A percentile compares a stretch with the other conserved stretches of the same genome.
Conservation (phyloP, 1,284 basidiomycete species). For the Apiotrichum veenhuisii region DNA sequence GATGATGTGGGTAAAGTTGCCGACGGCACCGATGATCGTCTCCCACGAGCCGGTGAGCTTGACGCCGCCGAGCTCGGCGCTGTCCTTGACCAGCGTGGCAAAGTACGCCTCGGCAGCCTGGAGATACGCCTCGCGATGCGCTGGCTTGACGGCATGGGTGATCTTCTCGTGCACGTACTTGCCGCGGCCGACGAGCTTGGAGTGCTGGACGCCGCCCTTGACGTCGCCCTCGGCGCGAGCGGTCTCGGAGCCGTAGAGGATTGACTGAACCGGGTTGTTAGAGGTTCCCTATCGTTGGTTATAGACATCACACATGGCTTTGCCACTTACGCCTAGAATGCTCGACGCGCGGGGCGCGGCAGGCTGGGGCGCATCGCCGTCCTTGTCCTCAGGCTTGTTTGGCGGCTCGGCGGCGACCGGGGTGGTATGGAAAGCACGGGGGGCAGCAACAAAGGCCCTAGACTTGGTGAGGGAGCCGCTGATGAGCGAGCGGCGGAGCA, state of each 20-base stretch:
- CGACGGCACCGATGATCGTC: conserved; percentile 74
- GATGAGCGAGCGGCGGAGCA: conserved; percentile 5
- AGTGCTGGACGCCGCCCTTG: conserved; percentile 65
- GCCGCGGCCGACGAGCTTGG: conserved; percentile 73
- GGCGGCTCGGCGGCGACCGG: not conserved
- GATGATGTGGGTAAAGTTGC: conserved; percentile 67
- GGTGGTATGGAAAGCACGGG: conserved; percentile 12
- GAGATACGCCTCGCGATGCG: conserved; percentile 74
- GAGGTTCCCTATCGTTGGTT: too few relatives aligned
- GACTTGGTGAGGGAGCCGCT: not conserved
- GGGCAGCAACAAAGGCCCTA: not conserved
- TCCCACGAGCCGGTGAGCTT: conserved; percentile 92
- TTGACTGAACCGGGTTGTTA: conserved; percentile 47
- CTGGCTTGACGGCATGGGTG: conserved; percentile 78
- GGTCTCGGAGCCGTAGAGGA: conserved; percentile 73
- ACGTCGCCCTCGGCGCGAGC: conserved; percentile 76
- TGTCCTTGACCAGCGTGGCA: conserved; percentile 65
- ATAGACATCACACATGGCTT: not conserved
- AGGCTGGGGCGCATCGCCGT: not conserved
- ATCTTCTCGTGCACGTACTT: conserved; percentile 79
- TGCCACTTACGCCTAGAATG: conserved; percentile 6
- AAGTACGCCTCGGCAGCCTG: conserved; percentile 79
- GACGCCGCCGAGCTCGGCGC: conserved; percentile 60
- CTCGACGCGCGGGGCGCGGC: not conserved
- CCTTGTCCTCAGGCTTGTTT: not conserved